Evolutionary conservation across 345 rosid species (phyloP), one percentile per base, ranked within the genome.

Genomic region (Zanthoxylum bungeanum): DNA sequence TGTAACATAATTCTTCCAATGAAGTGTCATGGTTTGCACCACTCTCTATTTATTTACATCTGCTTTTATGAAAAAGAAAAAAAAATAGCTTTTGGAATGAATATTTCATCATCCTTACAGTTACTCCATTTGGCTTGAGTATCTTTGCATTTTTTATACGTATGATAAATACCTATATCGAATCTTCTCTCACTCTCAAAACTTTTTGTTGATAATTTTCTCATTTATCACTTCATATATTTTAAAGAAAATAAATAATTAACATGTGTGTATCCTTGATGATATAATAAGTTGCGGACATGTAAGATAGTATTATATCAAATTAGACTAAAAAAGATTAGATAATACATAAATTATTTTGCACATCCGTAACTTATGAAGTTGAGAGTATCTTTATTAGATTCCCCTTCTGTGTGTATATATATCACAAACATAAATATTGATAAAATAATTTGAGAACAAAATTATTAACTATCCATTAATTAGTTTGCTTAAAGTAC

Each of bases 91-190:
- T 27, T 27, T 31, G 52, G 53, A 58, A 56, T 69, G 64, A 69
- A 56, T 69, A 68, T 68, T 65, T 65, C 30, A 47, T 50, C 68
- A 58, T 65, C 36, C 56, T 47, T 65, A 46, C 46, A 57, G 67
- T 68, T 67, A 57, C 71, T 64, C 67, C 57, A 46, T 66, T 40
- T 57, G 56, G 57, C 51, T 27, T 11, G 40, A 66, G 76, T 22
- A 64, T 53, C 56, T 68, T 68, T 25, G 59, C 56, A n/a, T 65
- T 58, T 34, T 58, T 47, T 66, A 57, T 39, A 37, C 50, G 21
- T 14, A 28, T 4, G 17, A 39, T 25, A 14, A 52, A 55, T 68
- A 55, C 62, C 62, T 55, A 17, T 55, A 17, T 55, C 50, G 31
- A 50, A 66, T 31, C n/a, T 50, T 66, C 44, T 49, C 5, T 50